Evolutionary conservation across 2,329 filamentous ascomycete species (phyloP).

Genomic region (Pseudogymnoascus destructans): DNA sequence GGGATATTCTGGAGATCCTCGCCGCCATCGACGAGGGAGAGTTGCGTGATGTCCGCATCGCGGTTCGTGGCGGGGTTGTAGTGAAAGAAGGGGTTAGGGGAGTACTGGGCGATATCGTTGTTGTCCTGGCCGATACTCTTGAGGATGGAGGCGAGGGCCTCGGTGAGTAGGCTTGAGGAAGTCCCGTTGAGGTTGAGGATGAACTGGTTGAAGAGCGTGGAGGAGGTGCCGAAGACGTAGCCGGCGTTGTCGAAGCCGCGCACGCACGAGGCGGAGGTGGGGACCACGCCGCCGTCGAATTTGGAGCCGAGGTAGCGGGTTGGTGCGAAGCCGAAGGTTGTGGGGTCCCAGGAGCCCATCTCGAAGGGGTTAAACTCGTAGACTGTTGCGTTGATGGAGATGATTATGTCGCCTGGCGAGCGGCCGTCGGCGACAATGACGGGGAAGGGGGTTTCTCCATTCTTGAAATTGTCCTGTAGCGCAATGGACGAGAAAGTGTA

Average conservation of each 20-base stretch:
- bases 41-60: constrained; percentile 37
- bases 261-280: constrained; percentile 47
- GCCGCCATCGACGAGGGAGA: constrained; percentile 68
- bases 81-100: constrained; percentile 61
- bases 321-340: constrained; percentile 57
- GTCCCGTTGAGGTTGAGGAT: constrained; percentile 49
- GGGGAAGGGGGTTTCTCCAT: constrained; percentile 56
- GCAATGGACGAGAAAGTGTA: constrained; percentile 78
- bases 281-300: constrained; percentile 50
- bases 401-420: constrained; percentile 43
- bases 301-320: constrained; percentile 59
- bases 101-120: constrained; percentile 62
- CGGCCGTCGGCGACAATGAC: constrained; percentile 60
- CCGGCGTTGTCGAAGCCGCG: constrained; percentile 72
- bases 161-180: constrained; percentile 35
- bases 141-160: constrained; percentile 40
- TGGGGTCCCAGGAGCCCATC: constrained; percentile 64
- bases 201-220: constrained; percentile 70
- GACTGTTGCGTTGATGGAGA: constrained; percentile 61
- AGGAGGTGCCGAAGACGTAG: constrained; percentile 76
- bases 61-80: constrained; percentile 48
- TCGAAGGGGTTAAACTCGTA: constrained; percentile 72
- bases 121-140: constrained; percentile 40
- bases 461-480: constrained; percentile 45
- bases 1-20: constrained; percentile 70